Conservation (phyloP, 306 rosid genomes). For the Dalbergia cultrata region DNA sequence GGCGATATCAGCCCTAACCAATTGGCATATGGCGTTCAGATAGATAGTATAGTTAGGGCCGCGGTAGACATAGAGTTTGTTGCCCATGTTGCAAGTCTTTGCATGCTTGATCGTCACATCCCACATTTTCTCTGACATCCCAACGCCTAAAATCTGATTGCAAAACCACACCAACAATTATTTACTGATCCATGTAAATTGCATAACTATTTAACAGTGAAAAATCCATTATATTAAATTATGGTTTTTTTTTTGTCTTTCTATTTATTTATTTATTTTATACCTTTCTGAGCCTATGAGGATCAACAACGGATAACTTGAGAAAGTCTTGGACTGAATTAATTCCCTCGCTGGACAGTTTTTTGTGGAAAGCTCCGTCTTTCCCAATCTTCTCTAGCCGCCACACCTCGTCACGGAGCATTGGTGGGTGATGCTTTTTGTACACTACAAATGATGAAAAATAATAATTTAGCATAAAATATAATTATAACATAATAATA, state of each 20-base stretch:
- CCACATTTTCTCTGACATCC: constrained; percentile 94
- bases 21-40: constrained; percentile 72
- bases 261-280: too few species aligned
- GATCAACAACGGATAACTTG: constrained; percentile 64
- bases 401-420: constrained; percentile 84
- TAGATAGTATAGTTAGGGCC: constrained; percentile 34
- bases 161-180: background rate
- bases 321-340: constrained; percentile 82
- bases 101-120: constrained; percentile 80
- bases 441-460: constrained; percentile 60
- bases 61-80: constrained; percentile 54
- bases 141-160: constrained; percentile 73
- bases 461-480: background rate
- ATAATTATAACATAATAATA: background rate
- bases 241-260: too few species aligned
- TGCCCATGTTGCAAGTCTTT: constrained; percentile 67
- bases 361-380: constrained; percentile 92
- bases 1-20: constrained; percentile 58
- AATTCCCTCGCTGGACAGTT: constrained; percentile 45
- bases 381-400: constrained; percentile 93
- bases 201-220: background rate
- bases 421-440: constrained; percentile 94
- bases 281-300: constrained; percentile 62
- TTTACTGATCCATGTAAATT: background rate
- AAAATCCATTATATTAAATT: background rate